phyloP scores from a whole-genome alignment of 2,329 filamentous ascomycete genomes.

The Calonectria leucothoes region DNA sequence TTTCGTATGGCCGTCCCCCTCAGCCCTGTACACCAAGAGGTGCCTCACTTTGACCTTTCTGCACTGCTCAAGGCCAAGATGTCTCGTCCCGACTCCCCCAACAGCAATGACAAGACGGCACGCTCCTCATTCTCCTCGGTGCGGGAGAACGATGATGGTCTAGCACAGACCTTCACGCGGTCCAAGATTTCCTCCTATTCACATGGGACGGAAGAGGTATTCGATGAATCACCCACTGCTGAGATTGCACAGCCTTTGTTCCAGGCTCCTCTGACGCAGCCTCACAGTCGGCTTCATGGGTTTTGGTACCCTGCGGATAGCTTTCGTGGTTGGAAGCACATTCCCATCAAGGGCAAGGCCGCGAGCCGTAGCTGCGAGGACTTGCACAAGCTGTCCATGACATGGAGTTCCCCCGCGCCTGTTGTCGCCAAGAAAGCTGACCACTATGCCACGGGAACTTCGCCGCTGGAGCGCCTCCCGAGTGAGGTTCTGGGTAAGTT shows the following conservation, averaged over 20 bases:
- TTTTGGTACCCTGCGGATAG: constrained; percentile 68
- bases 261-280: constrained; percentile 64
- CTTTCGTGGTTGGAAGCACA: constrained; percentile 73
- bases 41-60: constrained; percentile 50
- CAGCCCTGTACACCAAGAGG: constrained; percentile 46
- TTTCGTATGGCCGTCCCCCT: constrained; percentile 48
- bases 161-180: constrained; percentile 72
- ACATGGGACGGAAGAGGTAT: constrained; percentile 61
- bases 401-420: constrained; percentile 61
- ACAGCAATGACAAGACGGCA: constrained; percentile 50
- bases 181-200: constrained; percentile 72
- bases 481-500: constrained; percentile 76
- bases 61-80: constrained; percentile 51
- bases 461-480: constrained; percentile 75
- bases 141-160: constrained; percentile 67
- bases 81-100: constrained; percentile 51
- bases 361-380: constrained; percentile 73
- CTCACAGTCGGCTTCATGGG: constrained; percentile 67
- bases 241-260: constrained; percentile 60
- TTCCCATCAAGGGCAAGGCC: constrained; percentile 67
- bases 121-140: constrained; percentile 73
- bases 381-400: constrained; percentile 65
- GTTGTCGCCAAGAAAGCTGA: constrained; percentile 45
- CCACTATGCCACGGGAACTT: constrained; percentile 56
- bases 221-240: constrained; percentile 59